Conservation (phyloP, 306 rosid genomes). For the Acacia acuminata region DNA sequence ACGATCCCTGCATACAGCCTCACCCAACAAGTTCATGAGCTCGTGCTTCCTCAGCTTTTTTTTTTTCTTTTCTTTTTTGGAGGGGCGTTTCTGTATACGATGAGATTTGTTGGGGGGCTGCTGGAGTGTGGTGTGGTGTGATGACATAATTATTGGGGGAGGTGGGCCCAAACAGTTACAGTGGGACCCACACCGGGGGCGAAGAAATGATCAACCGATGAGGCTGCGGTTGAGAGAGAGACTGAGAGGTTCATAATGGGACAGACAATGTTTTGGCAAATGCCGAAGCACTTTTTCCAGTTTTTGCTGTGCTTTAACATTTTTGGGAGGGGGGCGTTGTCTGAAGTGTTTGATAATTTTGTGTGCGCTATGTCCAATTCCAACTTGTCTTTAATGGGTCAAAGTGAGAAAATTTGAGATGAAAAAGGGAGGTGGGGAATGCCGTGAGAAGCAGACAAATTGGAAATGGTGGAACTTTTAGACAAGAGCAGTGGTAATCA, state of each 20-base stretch:
- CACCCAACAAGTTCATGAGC: not conserved
- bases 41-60: not conserved
- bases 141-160: constrained; percentile 45
- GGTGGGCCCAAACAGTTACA: constrained; percentile 30
- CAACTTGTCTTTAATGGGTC: constrained; percentile 30
- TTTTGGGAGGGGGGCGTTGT: not conserved
- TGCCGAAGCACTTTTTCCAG: constrained; percentile 11
- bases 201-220: not conserved
- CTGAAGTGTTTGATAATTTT: not conserved
- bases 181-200: constrained; percentile 18
- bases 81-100: not conserved
- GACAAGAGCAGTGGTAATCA: not conserved
- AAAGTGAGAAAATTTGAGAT: constrained; percentile 20
- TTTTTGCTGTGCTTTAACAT: not conserved
- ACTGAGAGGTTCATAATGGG: not conserved
- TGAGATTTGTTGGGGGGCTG: constrained; percentile 32
- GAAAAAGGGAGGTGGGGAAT: not conserved
- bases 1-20: not conserved
- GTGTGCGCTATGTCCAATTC: not conserved
- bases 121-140: constrained; percentile 35
- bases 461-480: not conserved
- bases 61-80: not conserved
- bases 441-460: constrained; percentile 3
- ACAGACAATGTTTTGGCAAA: constrained; percentile 1
- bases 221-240: not conserved